Percentiles rank a stretch among this genome's conserved stretches.
Evolutionary conservation across 2,329 filamentous ascomycete genomes (phyloP).

Genomic region (Colletotrichum sp.): DNA sequence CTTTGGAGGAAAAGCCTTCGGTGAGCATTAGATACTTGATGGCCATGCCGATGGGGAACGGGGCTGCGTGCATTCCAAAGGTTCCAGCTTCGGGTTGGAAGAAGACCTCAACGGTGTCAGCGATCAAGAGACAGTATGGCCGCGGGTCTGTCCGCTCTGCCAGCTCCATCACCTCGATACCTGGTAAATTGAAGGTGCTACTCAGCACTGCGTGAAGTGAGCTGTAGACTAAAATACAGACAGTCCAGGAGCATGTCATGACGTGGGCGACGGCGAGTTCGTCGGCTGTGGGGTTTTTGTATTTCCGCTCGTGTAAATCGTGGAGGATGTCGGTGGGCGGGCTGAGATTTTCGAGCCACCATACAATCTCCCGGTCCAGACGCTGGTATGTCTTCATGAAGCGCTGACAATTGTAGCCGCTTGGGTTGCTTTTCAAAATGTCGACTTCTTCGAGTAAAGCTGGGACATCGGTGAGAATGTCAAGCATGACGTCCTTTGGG

Average conservation of each 20-base stretch:
- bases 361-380: neutral
- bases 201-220: neutral
- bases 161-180: neutral
- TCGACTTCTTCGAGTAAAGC: slow-evolving; percentile 30
- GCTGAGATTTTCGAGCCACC: neutral
- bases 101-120: slow-evolving; percentile 9
- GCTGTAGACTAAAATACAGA: slow-evolving; percentile 7
- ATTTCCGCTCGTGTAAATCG: neutral
- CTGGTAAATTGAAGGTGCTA: no score
- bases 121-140: slow-evolving; percentile 9
- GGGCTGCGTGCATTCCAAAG: neutral
- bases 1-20: neutral
- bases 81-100: neutral
- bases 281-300: neutral
- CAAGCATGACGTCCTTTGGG: slow-evolving; percentile 31
- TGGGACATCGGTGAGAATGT: slow-evolving; percentile 31
- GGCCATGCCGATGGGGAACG: slow-evolving; percentile 11
- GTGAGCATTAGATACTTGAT: slow-evolving; percentile 7
- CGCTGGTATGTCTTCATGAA: neutral
- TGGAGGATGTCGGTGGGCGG: neutral
- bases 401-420: neutral
- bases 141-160: neutral
- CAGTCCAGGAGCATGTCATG: slow-evolving; percentile 4
- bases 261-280: slow-evolving; percentile 2
- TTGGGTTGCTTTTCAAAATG: slow-evolving; percentile 18